Conservation (phyloP, 192 early-diverging fungal species). For the Phycomyces nitens region DNA sequence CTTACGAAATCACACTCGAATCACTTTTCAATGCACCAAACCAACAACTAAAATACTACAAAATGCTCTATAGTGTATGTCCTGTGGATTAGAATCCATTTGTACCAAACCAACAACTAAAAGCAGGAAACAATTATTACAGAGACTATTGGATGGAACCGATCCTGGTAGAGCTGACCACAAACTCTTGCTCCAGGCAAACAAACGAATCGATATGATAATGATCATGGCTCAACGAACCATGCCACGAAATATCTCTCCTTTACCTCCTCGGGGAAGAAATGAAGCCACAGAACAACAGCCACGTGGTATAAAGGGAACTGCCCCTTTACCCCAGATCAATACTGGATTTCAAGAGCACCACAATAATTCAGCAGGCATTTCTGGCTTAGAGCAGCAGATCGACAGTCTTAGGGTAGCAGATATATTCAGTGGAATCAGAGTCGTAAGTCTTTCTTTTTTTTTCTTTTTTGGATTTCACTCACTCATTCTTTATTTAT, state of each 20-base stretch:
- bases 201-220: conserved; percentile 49
- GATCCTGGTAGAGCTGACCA: conserved; percentile 48
- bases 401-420: conserved; percentile 40
- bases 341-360: conserved; percentile 10
- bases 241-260: not conserved
- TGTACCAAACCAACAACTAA: not conserved
- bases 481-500: not conserved
- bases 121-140: conserved; percentile 2
- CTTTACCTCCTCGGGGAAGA: not conserved
- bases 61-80: conserved; percentile 50
- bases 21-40: conserved; percentile 49
- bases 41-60: conserved; percentile 53
- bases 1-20: conserved; percentile 47
- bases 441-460: conserved; percentile 35
- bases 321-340: conserved; percentile 5
- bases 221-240: conserved; percentile 39
- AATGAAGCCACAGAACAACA: not conserved
- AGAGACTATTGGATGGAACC: conserved; percentile 52
- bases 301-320: not conserved
- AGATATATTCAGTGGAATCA: conserved; percentile 49
- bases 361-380: not conserved
- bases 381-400: conserved; percentile 29
- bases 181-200: conserved; percentile 42
- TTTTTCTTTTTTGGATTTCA: not conserved
- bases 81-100: not conserved